Evolutionary conservation across 2,329 filamentous ascomycete genomes (phyloP), one percentile per base, ranked within the genome.

Genomic region (Xylaria sp.): DNA sequence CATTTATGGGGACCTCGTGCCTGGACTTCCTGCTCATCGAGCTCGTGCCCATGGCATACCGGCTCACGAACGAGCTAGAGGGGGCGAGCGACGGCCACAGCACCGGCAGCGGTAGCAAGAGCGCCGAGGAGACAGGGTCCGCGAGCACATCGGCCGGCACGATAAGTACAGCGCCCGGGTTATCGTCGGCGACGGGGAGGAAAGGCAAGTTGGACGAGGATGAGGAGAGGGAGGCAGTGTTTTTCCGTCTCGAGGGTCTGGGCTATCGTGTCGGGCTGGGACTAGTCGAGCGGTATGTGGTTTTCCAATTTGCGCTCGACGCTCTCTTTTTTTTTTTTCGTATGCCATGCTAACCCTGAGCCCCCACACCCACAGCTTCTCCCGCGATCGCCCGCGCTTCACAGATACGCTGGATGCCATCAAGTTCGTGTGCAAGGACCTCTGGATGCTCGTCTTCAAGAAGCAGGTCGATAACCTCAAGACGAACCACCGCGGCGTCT

Each of bases 401-500:
- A 93, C 91, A 70, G 94, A 97, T 75, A 94, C 94, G 4, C 88
- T 99, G 49, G 96, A 98, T 78, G 92, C 94, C 59, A 99, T 99
- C 79, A 99, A 99, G 80, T 98, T 99, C 78, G 86, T 99, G 59
- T 99, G 96, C 88, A 99, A 99, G 84, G 96, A 99, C 80, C 86
- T 99, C 53, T 99, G 96, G 96, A 94, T 90, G 40, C 86, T 98
- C 23, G 88, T 97, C 17, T 99, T 97, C 81, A 88, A 93, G 79
- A 99, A 99, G 82, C 97, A 98, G 80, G 93, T 99, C 77, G 96
- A 99, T 81, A 99, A 99, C 79, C 86, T 99, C 56, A 99, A 99
- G 83, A 99, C 96, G 9, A 99, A 99, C 78, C 96, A 99, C 79
- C 86, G 96, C 75, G 96, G 96, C 59, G 94, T 98, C 74, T 99